phyloP scores from a whole-genome alignment of 768 basidiomycete species.

The Boletus sp. region DNA sequence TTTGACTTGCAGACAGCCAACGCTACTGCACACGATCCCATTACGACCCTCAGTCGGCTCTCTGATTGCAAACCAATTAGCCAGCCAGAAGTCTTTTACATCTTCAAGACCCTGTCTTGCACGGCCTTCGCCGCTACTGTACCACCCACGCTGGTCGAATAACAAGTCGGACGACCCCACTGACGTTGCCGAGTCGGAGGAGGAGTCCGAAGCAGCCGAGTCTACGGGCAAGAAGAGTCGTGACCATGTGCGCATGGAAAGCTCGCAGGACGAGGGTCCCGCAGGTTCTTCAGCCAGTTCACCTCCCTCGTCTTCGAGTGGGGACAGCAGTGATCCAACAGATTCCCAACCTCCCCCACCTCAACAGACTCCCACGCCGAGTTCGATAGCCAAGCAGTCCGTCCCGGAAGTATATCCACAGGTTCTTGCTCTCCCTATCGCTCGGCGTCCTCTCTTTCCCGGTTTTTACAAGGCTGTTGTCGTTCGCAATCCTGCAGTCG shows the following conservation, averaged over 20 bases:
- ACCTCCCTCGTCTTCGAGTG: conserved; percentile 40
- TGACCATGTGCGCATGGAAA: conserved; percentile 22
- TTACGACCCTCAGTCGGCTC: conserved; percentile 4
- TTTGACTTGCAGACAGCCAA: conserved; percentile 8
- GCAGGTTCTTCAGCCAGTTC: conserved; percentile 33
- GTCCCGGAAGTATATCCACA: conserved; percentile 92
- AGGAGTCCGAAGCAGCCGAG: conserved; percentile 26
- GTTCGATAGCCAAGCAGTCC: conserved; percentile 77
- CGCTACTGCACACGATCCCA: conserved; percentile 12
- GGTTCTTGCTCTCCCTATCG: conserved; percentile 92
- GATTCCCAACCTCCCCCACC: conserved; percentile 42
- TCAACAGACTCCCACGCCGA: conserved; percentile 36
- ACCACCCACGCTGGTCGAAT: conserved; percentile 41
- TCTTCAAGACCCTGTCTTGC: conserved; percentile 23
- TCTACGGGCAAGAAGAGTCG: conserved; percentile 12
- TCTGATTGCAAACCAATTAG: conserved; percentile 7
- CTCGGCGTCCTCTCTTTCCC: conserved; percentile 92
- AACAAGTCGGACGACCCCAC: conserved; percentile 30
- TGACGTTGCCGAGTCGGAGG: conserved; percentile 24
- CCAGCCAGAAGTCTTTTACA: conserved; percentile 26
- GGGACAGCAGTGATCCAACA: conserved; percentile 36
- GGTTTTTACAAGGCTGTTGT: conserved; percentile 99
- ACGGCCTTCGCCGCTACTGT: conserved; percentile 32
- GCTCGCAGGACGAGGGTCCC: conserved; percentile 32
- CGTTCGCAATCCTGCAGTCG: conserved; percentile 85